Evolutionary conservation across 2,329 filamentous ascomycete species (phyloP), one percentile per base, ranked within the genome.

Genomic region (Incumbomyces delicatus): DNA sequence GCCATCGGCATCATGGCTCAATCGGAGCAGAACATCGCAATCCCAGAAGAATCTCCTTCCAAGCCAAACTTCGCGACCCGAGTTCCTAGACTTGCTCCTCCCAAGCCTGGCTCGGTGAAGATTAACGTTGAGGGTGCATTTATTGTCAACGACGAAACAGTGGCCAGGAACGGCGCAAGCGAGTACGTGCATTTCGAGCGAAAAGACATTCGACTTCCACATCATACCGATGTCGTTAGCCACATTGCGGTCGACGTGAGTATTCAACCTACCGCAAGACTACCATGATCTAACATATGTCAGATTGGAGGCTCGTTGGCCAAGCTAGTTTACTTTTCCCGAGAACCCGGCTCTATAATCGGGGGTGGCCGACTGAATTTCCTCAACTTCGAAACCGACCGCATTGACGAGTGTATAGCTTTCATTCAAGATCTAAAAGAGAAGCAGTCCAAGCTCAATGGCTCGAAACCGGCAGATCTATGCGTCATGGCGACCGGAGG

Each of bases 101-200:
- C 70, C 50, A 75, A 77, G 49, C 78, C 78, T 2, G 78, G 78
- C 18, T 70, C 85, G 12, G 88, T 95, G 60, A 84, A 86, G 68
- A 96, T 98, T 71, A 96, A 98, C 63, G 90, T 96, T 54, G 81
- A 88, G 64, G 92, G 90, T 60, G 92, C 92, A 33, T 95, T 95
- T 62, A 96, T 98, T 55, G 88, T 95, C 58, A 87, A 95, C 61
- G 83, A 90, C 52, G 83, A 87, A 56, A 73, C 51, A 64, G 71
- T 56, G 65, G 75, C 58, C 64, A 77, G 60, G 34, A 65, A 60
- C 48, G 60, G 62, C 14, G 47, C 22, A 7, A 58, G 58, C 30
- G 68, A 73, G 51, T 74, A 78, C 39, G 73, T 78, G 47, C 72
- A 79, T 54, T 77, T 81, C 64, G 87, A 94, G 64, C 88, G 86